Conservation (phyloP, 2,329 filamentous ascomycete genomes). For the Pyrenochaeta sp. region DNA sequence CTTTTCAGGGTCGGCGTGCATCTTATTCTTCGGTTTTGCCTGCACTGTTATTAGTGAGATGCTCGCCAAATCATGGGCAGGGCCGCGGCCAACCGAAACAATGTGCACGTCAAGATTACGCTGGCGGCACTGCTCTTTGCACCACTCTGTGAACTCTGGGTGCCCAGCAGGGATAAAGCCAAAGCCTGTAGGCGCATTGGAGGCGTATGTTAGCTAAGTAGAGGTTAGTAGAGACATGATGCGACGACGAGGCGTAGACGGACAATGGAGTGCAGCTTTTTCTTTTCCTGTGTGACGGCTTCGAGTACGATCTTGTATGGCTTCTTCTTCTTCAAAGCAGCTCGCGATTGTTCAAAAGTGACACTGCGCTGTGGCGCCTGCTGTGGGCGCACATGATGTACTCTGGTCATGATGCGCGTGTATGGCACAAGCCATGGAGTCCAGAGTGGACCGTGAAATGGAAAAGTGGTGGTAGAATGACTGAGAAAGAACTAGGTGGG, state of each 20-base stretch:
- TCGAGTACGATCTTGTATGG: constrained; percentile 68
- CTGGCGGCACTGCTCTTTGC: constrained; percentile 66
- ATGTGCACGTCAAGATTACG: constrained; percentile 63
- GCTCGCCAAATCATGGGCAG: neutral
- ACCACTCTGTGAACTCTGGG: constrained; percentile 64
- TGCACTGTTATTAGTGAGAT: constrained; percentile 24
- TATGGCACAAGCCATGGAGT: constrained; percentile 19
- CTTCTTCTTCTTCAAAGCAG: constrained; percentile 49
- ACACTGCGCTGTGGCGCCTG: constrained; percentile 25
- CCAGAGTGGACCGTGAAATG: constrained; percentile 8
- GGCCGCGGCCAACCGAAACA: constrained; percentile 64
- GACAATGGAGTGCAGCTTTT: constrained; percentile 63
- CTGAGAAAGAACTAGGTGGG: neutral
- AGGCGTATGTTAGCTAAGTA: constrained; percentile 62
- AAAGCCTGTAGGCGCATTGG: constrained; percentile 66
- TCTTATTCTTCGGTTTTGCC: constrained; percentile 58
- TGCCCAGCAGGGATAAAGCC: constrained; percentile 69
- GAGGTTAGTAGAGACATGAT: constrained; percentile 42
- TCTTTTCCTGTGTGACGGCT: constrained; percentile 66
- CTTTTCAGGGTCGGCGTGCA: constrained; percentile 59
- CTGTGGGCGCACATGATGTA: constrained; percentile 32
- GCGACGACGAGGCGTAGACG: constrained; percentile 32
- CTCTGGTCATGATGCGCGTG: constrained; percentile 35
- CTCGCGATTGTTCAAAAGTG: constrained; percentile 31
- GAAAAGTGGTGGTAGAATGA: neutral